These are phyloP conservation scores for Fusarium anguioides DNA, from an alignment of 2,329 filamentous ascomycete genomes.

Conservation along the genomic window DNA sequence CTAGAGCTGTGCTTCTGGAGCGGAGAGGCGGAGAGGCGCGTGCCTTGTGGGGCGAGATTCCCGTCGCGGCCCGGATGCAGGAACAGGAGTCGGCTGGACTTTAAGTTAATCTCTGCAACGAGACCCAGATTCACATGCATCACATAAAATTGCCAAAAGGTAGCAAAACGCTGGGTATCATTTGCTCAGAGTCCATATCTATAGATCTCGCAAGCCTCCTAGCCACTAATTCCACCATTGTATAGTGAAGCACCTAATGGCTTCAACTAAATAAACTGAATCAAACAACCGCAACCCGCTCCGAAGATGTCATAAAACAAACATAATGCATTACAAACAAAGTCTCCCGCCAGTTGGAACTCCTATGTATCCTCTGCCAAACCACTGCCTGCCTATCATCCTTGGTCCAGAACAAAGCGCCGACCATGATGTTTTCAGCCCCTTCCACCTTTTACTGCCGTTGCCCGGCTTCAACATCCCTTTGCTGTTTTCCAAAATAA, in stretches of 20 bases:
- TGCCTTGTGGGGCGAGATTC: slow-evolving; percentile 37
- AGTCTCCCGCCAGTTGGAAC: slow-evolving; percentile 23
- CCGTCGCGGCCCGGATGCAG: slow-evolving; percentile 39
- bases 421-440: slow-evolving; percentile 18
- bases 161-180: slow-evolving; percentile 46
- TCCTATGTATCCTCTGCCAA: slow-evolving; percentile 20
- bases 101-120: not conserved
- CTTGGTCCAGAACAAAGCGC: slow-evolving; percentile 19
- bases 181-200: slow-evolving; percentile 40
- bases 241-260: slow-evolving; percentile 31
- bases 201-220: slow-evolving; percentile 32
- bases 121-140: not conserved
- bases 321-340: slow-evolving; percentile 27
- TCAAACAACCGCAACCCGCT: slow-evolving; percentile 17
- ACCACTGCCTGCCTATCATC: slow-evolving; percentile 8
- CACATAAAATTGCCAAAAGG: not conserved
- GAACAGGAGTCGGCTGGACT: slow-evolving; percentile 25
- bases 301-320: slow-evolving; percentile 24
- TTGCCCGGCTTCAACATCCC: slow-evolving; percentile 4
- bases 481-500: slow-evolving; percentile 24
- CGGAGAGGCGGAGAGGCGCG: slow-evolving; percentile 13
- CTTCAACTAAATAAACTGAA: slow-evolving; percentile 20
- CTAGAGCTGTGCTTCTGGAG: slow-evolving; percentile 6
- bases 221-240: slow-evolving; percentile 20
- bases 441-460: slow-evolving; percentile 26